phyloP scores from a whole-genome alignment of 2,329 filamentous ascomycete genomes.

The Hymenoscyphus scutula region DNA sequence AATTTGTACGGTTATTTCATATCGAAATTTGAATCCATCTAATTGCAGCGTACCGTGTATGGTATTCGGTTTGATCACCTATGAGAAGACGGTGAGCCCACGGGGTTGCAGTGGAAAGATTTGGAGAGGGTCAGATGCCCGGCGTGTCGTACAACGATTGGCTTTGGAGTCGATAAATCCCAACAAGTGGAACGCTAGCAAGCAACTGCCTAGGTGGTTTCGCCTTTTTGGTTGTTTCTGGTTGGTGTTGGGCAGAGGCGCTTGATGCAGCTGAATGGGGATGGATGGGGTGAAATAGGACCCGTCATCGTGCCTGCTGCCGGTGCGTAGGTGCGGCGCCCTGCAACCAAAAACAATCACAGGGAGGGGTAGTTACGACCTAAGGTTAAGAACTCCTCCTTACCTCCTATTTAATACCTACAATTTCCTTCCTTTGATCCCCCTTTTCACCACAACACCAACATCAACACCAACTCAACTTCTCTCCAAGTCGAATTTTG shows the following conservation, averaged over 20 bases:
- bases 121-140: constrained; percentile 23
- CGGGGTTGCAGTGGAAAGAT: not conserved
- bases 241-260: constrained; percentile 6
- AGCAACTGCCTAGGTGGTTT: constrained; percentile 19
- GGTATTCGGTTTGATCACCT: constrained; percentile 6
- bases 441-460: constrained; percentile 8
- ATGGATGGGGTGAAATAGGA: too few species aligned
- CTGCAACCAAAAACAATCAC: constrained; percentile 2
- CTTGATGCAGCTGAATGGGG: constrained; percentile 5
- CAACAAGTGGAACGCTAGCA: constrained; percentile 26
- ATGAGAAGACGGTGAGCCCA: constrained; percentile 23
- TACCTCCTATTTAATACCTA: constrained; percentile 21
- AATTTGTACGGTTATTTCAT: too few species aligned
- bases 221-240: constrained; percentile 16
- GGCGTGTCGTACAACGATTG: constrained; percentile 33
- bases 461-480: not conserved
- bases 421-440: constrained; percentile 4
- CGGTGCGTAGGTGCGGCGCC: constrained; percentile 5
- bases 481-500: not conserved
- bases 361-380: constrained; percentile 3
- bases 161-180: constrained; percentile 7
- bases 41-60: not conserved
- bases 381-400: not conserved
- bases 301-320: constrained; percentile 20
- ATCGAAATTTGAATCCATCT: too few species aligned